These are phyloP conservation scores for Allium fistulosum DNA, from an alignment of 106 monocot genomes.

Conservation along the genomic window DNA sequence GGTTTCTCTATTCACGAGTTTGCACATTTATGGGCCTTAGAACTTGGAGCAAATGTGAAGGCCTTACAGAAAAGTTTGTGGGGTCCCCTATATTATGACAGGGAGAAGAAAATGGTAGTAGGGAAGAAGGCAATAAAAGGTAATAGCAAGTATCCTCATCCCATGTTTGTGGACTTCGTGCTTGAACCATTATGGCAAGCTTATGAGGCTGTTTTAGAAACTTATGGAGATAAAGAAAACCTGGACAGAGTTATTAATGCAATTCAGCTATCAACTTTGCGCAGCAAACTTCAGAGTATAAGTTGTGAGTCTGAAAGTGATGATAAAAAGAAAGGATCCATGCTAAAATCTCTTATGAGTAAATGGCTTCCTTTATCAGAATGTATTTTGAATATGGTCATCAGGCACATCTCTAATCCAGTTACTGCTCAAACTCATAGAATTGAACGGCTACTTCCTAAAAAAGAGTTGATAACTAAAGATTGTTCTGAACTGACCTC, in stretches of 20 bases:
- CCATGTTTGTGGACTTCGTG: constrained; percentile 94
- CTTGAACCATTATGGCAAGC: constrained; percentile 84
- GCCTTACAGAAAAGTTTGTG: constrained; percentile 66
- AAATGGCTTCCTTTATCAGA: constrained; percentile 86
- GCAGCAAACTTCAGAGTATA: constrained; percentile 54
- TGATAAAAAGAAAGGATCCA: constrained; percentile 57
- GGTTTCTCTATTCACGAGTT: constrained; percentile 61
- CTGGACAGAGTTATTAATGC: constrained; percentile 59
- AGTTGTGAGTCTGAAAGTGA: too few species aligned
- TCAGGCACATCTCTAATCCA: constrained; percentile 81
- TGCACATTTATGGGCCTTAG: constrained; percentile 66
- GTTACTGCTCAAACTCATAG: constrained; percentile 59
- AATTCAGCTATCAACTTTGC: constrained; percentile 50
- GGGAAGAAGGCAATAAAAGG: constrained; percentile 84
- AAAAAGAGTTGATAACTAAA: constrained; percentile 28
- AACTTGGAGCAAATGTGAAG: constrained; percentile 37
- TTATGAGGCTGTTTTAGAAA: constrained; percentile 55
- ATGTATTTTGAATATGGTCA: constrained; percentile 71
- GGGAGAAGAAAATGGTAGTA: constrained; percentile 71
- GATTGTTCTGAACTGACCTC: constrained; percentile 8
- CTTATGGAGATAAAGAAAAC: constrained; percentile 41
- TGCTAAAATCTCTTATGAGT: constrained; percentile 85
- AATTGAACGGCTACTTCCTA: constrained; percentile 63
- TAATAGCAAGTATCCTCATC: constrained; percentile 64
- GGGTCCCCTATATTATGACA: constrained; percentile 77